Percentiles rank a stretch among this genome's conserved stretches.
Evolutionary conservation across 768 basidiomycete genomes (phyloP).

Genomic region (Xerocomellus dryophilus): DNA sequence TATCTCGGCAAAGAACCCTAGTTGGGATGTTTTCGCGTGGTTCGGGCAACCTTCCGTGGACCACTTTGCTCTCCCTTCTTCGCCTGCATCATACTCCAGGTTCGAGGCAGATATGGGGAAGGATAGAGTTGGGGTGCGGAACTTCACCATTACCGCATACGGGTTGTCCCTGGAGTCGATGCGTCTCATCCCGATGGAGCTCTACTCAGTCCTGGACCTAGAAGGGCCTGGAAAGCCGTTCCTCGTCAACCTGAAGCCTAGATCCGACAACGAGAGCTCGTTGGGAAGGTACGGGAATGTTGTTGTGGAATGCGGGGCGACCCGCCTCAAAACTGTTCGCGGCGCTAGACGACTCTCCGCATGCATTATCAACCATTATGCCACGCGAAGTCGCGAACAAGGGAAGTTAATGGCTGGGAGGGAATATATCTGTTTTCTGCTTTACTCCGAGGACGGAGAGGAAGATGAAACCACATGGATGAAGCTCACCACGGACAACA

Average conservation of each 20-base stretch:
- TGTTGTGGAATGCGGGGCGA: slow-evolving; percentile 6
- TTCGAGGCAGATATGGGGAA: not conserved
- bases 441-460: not conserved
- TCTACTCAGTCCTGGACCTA: not conserved
- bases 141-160: not conserved
- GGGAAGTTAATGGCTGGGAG: not conserved
- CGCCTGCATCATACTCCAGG: slow-evolving; percentile 10
- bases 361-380: slow-evolving; percentile 8
- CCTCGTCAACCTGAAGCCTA: not conserved
- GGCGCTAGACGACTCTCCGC: slow-evolving; percentile 1
- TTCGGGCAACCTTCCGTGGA: slow-evolving; percentile 8
- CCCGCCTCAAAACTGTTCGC: not conserved
- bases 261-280: not conserved
- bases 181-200: not conserved
- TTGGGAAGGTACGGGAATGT: not conserved
- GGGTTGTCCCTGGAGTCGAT: slow-evolving; percentile 3
- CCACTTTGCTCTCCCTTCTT: slow-evolving; percentile 13
- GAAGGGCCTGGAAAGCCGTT: not conserved
- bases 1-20: not conserved
- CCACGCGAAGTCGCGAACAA: not conserved
- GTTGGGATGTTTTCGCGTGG: slow-evolving; percentile 20
- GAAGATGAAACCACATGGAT: not conserved
- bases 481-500: slow-evolving; percentile 6
- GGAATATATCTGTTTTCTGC: slow-evolving; percentile 7
- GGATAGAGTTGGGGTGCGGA: not conserved